These are phyloP conservation scores for Ensete ventricosum DNA, from an alignment of 176 grass and related monocot genomes.

Conservation along the genomic window DNA sequence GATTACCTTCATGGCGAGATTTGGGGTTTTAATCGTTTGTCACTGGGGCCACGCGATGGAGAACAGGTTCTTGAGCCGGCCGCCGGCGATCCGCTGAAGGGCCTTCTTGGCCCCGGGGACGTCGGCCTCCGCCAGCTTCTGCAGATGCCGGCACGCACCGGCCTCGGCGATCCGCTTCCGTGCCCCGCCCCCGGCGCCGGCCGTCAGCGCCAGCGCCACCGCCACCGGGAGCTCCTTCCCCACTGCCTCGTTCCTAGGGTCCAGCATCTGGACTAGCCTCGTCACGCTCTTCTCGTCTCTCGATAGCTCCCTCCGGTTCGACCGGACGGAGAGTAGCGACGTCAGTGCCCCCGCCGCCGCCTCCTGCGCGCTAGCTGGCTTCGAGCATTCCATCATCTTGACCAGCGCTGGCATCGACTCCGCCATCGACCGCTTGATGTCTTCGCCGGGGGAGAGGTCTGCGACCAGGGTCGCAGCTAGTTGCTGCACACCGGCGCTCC, in stretches of 20 bases:
- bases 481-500: slow-evolving; percentile 52
- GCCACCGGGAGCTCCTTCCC: slow-evolving; percentile 53
- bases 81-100: slow-evolving; percentile 63
- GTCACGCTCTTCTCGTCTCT: slow-evolving; percentile 68
- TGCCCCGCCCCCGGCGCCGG: slow-evolving; percentile 48
- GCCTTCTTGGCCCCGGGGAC: slow-evolving; percentile 75
- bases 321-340: slow-evolving; percentile 47
- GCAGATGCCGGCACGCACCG: slow-evolving; percentile 56
- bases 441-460: slow-evolving; percentile 45
- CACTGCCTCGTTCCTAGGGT: slow-evolving; percentile 52
- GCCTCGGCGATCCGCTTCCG: slow-evolving; percentile 45
- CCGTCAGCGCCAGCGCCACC: slow-evolving; percentile 55
- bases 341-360: slow-evolving; percentile 45
- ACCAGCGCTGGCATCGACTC: slow-evolving; percentile 43
- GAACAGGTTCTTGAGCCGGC: slow-evolving; percentile 59
- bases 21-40: slow-evolving; percentile 24
- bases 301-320: slow-evolving; percentile 53
- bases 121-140: slow-evolving; percentile 57
- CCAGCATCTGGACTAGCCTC: slow-evolving; percentile 63
- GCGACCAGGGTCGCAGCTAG: slow-evolving; percentile 42
- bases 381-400: slow-evolving; percentile 70
- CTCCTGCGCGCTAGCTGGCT: slow-evolving; percentile 62
- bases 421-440: slow-evolving; percentile 52
- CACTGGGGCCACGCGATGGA: slow-evolving; percentile 34
- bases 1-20: slow-evolving; percentile 1